Base-by-base conservation (phyloP, 805 yeast genomes). In the Candida endomychidarum region DNA sequence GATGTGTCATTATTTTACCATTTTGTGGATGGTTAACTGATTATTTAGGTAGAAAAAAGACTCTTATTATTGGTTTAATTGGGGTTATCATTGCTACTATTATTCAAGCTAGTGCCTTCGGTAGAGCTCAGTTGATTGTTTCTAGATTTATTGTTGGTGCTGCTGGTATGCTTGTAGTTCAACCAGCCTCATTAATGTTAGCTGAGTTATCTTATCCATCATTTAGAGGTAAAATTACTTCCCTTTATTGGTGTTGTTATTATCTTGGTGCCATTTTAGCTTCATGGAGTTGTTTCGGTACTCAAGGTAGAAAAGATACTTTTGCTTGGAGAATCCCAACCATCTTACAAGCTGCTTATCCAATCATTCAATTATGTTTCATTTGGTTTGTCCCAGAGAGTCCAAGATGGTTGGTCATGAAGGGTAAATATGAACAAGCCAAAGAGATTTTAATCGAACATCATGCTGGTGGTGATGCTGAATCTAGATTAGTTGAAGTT, bases 301-400 rank as follows among this genome's bases (percentile, higher is more conserved):
- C 47, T 8, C 56, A 65, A 37, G 45, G 51, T 15, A 44, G 63
- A 12, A 9, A 3, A 14, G 49, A 48, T 27, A 36, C 38, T 3
- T 50, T 23, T 33, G 37, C 47, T 3, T 58, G 90, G 89, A 54
- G 78, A 52, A 56, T 75, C 35, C 79, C 79, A 4, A 58, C 74
- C 22, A 74, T 70, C 4, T 54, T 76, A 33, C 80, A 75, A 46
- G 63, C 74, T 17, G 50, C 74, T 26, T 77, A 76, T 41, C 80
- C 80, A 7, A 43, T 58, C 8, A 42, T 74, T 19, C 61, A 77
- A 47, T 60, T 66, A 12, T 34, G 52, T 2, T 64, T 74, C 36
- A 58, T 72, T 11, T 47, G 60, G 29, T 58, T 64, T 37, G 58
- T 75, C 10, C 78, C 78, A 1, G 79, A 75, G 45, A 66, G 76